Percentiles rank a stretch among this genome's conserved stretches.
Evolutionary conservation across 2,329 filamentous ascomycete species (phyloP).

Genomic region (Arthrobotrys musiformis): DNA sequence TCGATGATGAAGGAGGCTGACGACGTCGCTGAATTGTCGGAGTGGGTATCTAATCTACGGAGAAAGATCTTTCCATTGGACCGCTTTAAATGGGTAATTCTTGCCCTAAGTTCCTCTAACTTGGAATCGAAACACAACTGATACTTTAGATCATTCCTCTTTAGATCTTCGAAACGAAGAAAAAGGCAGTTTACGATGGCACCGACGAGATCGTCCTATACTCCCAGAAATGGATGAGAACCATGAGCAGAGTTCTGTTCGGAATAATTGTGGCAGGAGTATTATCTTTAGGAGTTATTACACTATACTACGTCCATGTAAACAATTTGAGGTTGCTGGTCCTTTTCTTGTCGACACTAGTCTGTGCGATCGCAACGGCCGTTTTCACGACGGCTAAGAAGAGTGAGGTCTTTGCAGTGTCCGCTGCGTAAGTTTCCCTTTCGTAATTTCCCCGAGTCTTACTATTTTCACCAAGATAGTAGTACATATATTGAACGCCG

Average conservation of each 20-base stretch:
- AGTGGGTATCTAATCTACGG: slow-evolving; percentile 8
- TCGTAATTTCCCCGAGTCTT: not conserved
- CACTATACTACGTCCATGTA: slow-evolving; percentile 8
- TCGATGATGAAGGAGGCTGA: slow-evolving; percentile 27
- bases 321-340: slow-evolving; percentile 12
- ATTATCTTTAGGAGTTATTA: slow-evolving; percentile 10
- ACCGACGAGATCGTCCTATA: slow-evolving; percentile 1
- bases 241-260: slow-evolving; percentile 6
- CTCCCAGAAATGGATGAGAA: slow-evolving; percentile 17
- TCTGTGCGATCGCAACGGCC: slow-evolving; percentile 25
- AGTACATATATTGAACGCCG: not conserved
- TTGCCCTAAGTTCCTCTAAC: not conserved
- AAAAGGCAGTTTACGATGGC: slow-evolving; percentile 10
- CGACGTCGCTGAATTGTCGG: slow-evolving; percentile 24
- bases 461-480: too few relatives aligned
- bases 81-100: not conserved
- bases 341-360: slow-evolving; percentile 10
- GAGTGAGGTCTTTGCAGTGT: slow-evolving; percentile 37
- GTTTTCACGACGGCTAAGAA: slow-evolving; percentile 41
- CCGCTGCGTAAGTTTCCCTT: slow-evolving; percentile 35
- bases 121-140: not conserved
- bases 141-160: too few relatives aligned
- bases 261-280: slow-evolving; percentile 8
- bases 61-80: not conserved
- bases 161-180: slow-evolving; percentile 22